Percentiles rank a stretch among this genome's conserved stretches.
Evolutionary conservation across 1,139 yeast species (phyloP).

Genomic region (Scheffersomyces segobiensis): DNA sequence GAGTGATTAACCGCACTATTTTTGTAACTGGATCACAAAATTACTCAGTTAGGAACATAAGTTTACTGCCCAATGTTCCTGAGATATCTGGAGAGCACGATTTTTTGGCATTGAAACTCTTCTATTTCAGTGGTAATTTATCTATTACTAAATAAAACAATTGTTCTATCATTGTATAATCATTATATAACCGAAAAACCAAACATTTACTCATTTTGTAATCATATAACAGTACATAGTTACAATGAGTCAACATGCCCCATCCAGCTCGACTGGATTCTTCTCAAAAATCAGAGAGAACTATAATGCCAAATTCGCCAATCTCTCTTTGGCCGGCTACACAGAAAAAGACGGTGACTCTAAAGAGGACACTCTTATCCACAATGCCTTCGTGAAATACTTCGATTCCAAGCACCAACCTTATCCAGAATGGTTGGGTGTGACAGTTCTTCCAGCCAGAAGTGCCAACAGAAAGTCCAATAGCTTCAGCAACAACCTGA

Average conservation of each 20-base stretch:
- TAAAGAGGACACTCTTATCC: slow-evolving; percentile 44
- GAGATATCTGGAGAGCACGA: not conserved
- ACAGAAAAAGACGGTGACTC: slow-evolving; percentile 41
- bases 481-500: slow-evolving; percentile 9
- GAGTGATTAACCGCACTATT: not conserved
- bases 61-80: not conserved
- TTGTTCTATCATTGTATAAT: not conserved
- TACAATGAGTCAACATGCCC: not conserved
- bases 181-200: not conserved
- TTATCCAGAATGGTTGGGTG: slow-evolving; percentile 52
- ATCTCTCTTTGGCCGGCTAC: slow-evolving; percentile 28
- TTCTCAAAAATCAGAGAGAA: slow-evolving; percentile 40
- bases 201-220: not conserved
- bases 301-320: slow-evolving; percentile 36
- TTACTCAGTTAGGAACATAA: not conserved
- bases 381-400: slow-evolving; percentile 46
- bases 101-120: not conserved
- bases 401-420: slow-evolving; percentile 33
- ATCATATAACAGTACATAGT: not conserved
- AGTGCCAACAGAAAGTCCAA: not conserved
- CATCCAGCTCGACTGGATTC: slow-evolving; percentile 17
- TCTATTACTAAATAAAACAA: not conserved
- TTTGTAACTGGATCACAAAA: not conserved
- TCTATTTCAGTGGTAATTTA: not conserved
- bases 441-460: slow-evolving; percentile 8